A percentile compares a stretch with the other conserved stretches of the same genome.
Evolutionary conservation across 768 basidiomycete species (phyloP).

Genomic region (Naematelia aurantialba): DNA sequence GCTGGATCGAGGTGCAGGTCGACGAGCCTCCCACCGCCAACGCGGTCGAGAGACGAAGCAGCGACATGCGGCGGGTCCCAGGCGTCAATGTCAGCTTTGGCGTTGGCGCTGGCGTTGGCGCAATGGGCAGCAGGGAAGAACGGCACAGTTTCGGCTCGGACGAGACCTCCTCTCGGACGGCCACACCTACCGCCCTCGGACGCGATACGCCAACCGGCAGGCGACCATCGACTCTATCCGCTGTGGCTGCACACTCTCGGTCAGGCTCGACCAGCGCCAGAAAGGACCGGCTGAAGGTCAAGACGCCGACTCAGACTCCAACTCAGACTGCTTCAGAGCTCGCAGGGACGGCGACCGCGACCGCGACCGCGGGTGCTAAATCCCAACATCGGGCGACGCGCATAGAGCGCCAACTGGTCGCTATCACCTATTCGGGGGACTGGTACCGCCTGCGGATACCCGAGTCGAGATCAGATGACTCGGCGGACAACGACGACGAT

Average conservation of each 20-base stretch:
- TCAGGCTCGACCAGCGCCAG: neutral
- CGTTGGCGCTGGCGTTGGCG: too few relatives aligned
- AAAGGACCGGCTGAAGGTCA: neutral
- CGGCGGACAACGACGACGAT: slow-evolving; percentile 11
- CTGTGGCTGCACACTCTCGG: too few relatives aligned
- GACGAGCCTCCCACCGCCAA: slow-evolving; percentile 10
- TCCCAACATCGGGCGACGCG: too few relatives aligned
- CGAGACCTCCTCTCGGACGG: slow-evolving; percentile 17
- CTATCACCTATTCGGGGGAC: slow-evolving; percentile 49
- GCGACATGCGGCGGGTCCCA: neutral
- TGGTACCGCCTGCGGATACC: slow-evolving; percentile 51
- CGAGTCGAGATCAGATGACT: slow-evolving; percentile 5
- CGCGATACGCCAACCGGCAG: slow-evolving; percentile 2
- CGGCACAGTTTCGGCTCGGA: slow-evolving; percentile 35
- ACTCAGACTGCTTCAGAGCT: too few relatives aligned
- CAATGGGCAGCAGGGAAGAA: slow-evolving; percentile 29
- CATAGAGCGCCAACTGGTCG: slow-evolving; percentile 43
- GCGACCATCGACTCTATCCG: too few relatives aligned
- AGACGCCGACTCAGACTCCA: too few relatives aligned
- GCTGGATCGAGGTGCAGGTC: slow-evolving; percentile 42
- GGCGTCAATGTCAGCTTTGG: slow-evolving; percentile 6
- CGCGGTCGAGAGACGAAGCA: neutral
- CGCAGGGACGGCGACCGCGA: neutral
- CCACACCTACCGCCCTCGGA: slow-evolving; percentile 17
- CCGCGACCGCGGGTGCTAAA: neutral